phyloP scores from a whole-genome alignment of 2,329 filamentous ascomycete species.

The Fusarium subglutinans region DNA sequence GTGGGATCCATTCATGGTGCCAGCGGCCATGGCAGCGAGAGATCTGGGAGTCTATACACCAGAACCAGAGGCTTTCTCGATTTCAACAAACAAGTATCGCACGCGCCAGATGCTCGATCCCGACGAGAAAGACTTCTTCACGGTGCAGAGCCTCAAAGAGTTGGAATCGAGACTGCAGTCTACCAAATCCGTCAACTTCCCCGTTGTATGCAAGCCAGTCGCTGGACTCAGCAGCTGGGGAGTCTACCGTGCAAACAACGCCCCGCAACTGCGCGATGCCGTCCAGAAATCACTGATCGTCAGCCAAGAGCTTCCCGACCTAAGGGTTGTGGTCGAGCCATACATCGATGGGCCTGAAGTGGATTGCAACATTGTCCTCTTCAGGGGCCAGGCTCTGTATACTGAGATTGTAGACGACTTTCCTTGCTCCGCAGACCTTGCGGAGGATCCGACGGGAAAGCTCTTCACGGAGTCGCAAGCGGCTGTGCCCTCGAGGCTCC shows the following conservation, averaged over 20 bases:
- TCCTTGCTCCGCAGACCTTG: not conserved
- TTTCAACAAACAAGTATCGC: not conserved
- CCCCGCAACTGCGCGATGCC: not conserved
- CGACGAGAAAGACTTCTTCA: not conserved
- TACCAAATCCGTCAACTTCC: not conserved
- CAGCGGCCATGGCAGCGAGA: not conserved
- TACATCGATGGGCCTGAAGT: not conserved
- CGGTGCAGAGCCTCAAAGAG: not conserved
- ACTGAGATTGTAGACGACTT: not conserved
- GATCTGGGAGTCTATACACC: not conserved
- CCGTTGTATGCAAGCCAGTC: not conserved
- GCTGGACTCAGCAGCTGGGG: not conserved
- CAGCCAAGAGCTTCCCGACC: not conserved
- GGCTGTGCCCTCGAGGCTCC: not conserved
- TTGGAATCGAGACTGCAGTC: not conserved
- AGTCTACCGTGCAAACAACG: not conserved
- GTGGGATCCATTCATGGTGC: not conserved
- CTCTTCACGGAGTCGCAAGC: not conserved
- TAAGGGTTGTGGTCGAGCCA: not conserved
- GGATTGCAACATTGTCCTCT: not conserved
- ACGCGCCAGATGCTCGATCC: not conserved
- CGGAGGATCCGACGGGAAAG: not conserved
- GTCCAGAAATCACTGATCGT: not conserved
- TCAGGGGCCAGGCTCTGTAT: not conserved
- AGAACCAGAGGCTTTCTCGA: not conserved